A percentile compares a stretch with the other conserved stretches of the same genome.
These are phyloP conservation scores for Salix suchowensis DNA, from an alignment of 345 rosid genomes.

Conservation along the genomic window DNA sequence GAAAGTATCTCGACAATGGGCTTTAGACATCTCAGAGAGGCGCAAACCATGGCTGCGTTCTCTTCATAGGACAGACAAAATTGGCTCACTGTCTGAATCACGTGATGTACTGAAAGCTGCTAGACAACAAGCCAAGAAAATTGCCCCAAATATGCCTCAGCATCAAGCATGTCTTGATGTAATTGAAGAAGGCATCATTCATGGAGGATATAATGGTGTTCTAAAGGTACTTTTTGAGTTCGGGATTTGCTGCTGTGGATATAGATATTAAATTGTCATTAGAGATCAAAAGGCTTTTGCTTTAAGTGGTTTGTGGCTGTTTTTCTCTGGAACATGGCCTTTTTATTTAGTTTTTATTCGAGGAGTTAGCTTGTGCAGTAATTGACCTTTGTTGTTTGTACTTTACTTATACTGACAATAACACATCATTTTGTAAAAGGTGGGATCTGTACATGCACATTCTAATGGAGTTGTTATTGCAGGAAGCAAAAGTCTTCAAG, in stretches of 20 bases:
- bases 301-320: not conserved
- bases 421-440: not conserved
- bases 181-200: constrained; percentile 83
- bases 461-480: constrained; percentile 25
- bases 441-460: not conserved
- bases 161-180: constrained; percentile 82
- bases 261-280: no score
- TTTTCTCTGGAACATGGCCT: not conserved
- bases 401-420: not conserved
- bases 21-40: constrained; percentile 67
- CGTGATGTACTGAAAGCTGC: constrained; percentile 53
- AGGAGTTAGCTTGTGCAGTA: not conserved
- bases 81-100: constrained; percentile 84
- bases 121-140: constrained; percentile 64
- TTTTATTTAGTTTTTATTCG: constrained; percentile 3
- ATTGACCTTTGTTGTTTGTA: not conserved
- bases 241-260: not conserved
- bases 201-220: constrained; percentile 91
- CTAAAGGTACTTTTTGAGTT: constrained; percentile 49
- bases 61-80: constrained; percentile 78
- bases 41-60: constrained; percentile 78
- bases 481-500: constrained; percentile 84
- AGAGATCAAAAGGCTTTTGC: no score
- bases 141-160: constrained; percentile 87
- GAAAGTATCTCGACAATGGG: constrained; percentile 71